Evolutionary conservation across 208 protist species (phyloP), one percentile per base, ranked within the genome.

Genomic region (Trypanosoma theileri): DNA sequence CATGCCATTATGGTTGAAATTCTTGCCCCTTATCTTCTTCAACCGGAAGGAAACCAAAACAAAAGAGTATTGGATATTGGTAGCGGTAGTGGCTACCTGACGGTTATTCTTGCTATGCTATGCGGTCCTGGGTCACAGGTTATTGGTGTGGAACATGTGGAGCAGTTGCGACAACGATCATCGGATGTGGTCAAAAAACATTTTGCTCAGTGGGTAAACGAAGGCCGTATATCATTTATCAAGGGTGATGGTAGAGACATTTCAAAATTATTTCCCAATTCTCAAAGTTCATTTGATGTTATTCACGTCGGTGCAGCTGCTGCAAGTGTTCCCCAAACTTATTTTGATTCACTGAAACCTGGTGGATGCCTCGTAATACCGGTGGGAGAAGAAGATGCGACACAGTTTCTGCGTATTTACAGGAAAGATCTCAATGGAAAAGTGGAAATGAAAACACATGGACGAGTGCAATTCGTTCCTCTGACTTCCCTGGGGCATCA

Each of bases 1-100:
- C 93, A 97, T 66, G 93, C 91, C 8, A 93, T 91, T 22, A 91
- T 88, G 79, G 55, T 95, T 17, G 84, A 96, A 55, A 48, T 92
- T n/a, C 59, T 94, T 19, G 64, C 73, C 19, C 73, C 85, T 21
- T 85, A 84, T 26, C 44, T 95, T 9, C 45, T 69, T 13, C 71
- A 48, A 6, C 1, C 24, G 12, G 28, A 7, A 42, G 53, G 45
- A 12, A 40, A 10, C 28, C 8, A 12, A 24, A 9, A 60, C 14
- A 60, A 53, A 40, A 63, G 41, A 53, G 80, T 87, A 31, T 68
- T 97, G 22, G 93, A 97, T 71, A 65, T 95, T 22, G 93, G 93
- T 55, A 94, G 88, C 54, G 93, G 93, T 52, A 95, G 87, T 70
- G 93, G 93, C 17, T 97, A 92, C 75, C 77, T 97, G n/a, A 92